Evolutionary conservation across 73 alveolate species (phyloP).

Genomic region (Tetrahymena malaccensis): DNA sequence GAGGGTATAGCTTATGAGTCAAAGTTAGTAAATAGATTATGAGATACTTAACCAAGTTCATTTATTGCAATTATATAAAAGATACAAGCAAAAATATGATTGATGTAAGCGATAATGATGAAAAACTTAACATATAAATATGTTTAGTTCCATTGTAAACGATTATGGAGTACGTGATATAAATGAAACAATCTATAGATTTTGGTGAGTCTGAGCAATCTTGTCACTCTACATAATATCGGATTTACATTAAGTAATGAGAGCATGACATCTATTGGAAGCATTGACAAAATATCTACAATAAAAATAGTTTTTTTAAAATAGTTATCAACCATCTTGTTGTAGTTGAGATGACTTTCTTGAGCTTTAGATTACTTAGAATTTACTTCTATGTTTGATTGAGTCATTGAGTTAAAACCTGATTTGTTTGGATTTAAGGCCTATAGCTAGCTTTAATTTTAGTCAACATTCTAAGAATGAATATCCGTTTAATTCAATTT

Average conservation of each 20-base stretch:
- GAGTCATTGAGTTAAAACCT: too few species aligned
- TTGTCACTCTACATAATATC: background rate
- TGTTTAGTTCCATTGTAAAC: background rate
- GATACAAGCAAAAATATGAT: background rate
- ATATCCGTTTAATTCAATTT: background rate
- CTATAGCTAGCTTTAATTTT: too few species aligned
- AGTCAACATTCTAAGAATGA: background rate
- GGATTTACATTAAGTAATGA: background rate
- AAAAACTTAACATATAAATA: background rate
- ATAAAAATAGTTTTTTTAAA: background rate
- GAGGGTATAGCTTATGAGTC: background rate
- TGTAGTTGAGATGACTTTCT: background rate
- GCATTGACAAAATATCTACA: background rate
- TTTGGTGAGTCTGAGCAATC: background rate
- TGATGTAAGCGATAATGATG: background rate
- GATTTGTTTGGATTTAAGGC: too few species aligned
- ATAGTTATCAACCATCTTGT: background rate
- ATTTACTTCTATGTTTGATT: background rate
- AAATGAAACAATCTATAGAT: background rate
- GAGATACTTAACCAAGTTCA: background rate
- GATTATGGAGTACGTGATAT: background rate
- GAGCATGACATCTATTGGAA: background rate
- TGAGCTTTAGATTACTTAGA: background rate
- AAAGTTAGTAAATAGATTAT: background rate
- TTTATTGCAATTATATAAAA: background rate